These are phyloP conservation scores for Cutaneotrichosporon daszewskae DNA, from an alignment of 1,284 basidiomycete species.

Conservation along the genomic window DNA sequence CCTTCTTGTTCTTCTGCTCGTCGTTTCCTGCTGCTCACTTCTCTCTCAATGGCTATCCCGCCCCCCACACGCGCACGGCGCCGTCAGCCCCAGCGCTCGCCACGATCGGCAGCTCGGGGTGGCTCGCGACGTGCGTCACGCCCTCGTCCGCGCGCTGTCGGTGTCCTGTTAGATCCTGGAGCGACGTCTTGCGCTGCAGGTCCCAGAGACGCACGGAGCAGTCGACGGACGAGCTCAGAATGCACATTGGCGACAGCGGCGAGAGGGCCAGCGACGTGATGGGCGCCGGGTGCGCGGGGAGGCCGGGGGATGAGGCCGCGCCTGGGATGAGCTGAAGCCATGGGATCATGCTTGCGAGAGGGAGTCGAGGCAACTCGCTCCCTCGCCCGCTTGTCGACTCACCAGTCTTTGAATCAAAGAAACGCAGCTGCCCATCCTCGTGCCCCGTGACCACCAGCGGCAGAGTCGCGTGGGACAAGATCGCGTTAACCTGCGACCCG, in stretches of 20 bases:
- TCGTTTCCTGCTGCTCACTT: too few species aligned
- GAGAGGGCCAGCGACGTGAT: constrained; percentile 88
- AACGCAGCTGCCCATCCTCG: constrained; percentile 87
- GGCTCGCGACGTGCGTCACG: constrained; percentile 56
- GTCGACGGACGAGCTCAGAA: constrained; percentile 88
- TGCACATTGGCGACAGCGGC: constrained; percentile 59
- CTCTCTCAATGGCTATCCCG: constrained; percentile 13
- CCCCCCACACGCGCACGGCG: constrained; percentile 71
- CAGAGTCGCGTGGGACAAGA: constrained; percentile 86
- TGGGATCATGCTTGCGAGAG: too few species aligned
- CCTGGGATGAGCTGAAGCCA: too few species aligned
- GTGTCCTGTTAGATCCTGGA: constrained; percentile 83
- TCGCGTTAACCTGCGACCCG: constrained; percentile 78
- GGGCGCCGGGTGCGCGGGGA: constrained; percentile 83
- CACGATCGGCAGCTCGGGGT: constrained; percentile 77
- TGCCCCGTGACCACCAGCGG: constrained; percentile 81
- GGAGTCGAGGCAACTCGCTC: too few species aligned
- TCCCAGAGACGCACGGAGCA: constrained; percentile 95
- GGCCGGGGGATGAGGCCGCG: constrained; percentile 79
- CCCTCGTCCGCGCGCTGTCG: constrained; percentile 84
- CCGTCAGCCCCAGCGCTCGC: constrained; percentile 92
- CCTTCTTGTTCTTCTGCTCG: too few species aligned
- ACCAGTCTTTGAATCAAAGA: constrained; percentile 72
- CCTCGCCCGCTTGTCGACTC: too few species aligned
- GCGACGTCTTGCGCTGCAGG: constrained; percentile 58